Evolutionary conservation across 176 grass and related monocot species (phyloP), one percentile per base, ranked within the genome.

Genomic region (Tillandsia fasciculata): DNA sequence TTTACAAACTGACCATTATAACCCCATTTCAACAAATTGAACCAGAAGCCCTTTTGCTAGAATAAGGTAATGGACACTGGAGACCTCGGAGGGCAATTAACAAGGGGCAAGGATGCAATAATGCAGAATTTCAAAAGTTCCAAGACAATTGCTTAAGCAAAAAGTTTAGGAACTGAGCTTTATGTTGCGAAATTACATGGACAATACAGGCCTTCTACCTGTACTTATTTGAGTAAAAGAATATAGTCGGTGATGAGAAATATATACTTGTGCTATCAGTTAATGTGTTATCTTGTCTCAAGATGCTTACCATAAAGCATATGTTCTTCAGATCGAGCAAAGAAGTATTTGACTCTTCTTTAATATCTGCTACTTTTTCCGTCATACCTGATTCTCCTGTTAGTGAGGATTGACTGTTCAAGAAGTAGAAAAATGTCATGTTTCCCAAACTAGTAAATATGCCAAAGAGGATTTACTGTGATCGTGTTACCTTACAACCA

Each of bases 391-490:
- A 83, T 66, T 83, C 81, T 11, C 75, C 81, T 74, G 81, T 83
- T 64, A 83, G 53, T 42, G 81, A 83, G 69, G 81, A 78, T 53
- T 83, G 81, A 74, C 81, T 83, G 81, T 77, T 83, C 71, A 68
- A 65, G 47, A 20, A 78, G 11, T 20, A 77, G 74, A 52, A 72
- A 49, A 13, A 26, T 27, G 28, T 77, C 28, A 68, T 77, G 65
- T 42, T 12, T 57, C 9, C 24, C 49, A n/a, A 48, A 27, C 14
- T 9, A 66, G 18, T 65, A 15, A 65, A 12, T 10, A 48, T 15
- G 15, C 26, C 2, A 13, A 48, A 7, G 18, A 48, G 26, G 66
- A 49, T 57, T 27, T 56, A 71, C n/a, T 13, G n/a, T 3, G 23
- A 18, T 9, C 29, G 11, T 83, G 48, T 50, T 74, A 83, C 81